Evolutionary conservation across 2,329 filamentous ascomycete genomes (phyloP), one percentile per base, ranked within the genome.

Genomic region (Trichoderma lentiforme): DNA sequence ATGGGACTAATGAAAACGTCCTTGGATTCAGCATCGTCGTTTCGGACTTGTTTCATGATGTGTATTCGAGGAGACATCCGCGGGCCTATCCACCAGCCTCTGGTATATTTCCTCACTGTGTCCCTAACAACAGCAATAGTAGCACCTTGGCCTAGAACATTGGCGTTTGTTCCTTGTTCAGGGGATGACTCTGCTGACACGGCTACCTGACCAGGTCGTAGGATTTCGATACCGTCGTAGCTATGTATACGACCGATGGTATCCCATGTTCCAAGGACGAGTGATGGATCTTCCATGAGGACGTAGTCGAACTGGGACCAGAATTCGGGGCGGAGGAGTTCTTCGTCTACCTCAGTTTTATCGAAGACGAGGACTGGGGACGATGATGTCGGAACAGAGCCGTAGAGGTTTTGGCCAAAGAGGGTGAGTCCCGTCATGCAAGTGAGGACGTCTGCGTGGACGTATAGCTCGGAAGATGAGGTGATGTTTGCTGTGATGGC

Each of bases 361-460:
- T 92, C 90, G 73, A 91, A 88, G 58, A 83, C 74, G 8, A 81
- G 75, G 9, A 83, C 67, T 9, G 77, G 77, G 18, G 75, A 73
- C 21, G 72, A 76, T 3, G 75, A 74, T 43, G 60, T 57, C 73
- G 53, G 82, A 79, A 11, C 80, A 74, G 81, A 75, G 61, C 81
- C 80, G 67, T 74, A 73, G 21, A 80, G 81, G 68, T 87, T 84
- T 74, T 89, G 86, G 21, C 87, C 86, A 75, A 92, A 92, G 66
- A 90, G 87, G 3, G 90, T 91, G 11, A 92, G 86, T 66, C 90
- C 90, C 34, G 90, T 92, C 90, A 92, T 92, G 83, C 90, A 92
- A 63, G 88, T 87, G 12, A 90, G 82, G 14, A 91, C 88, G 76
- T 92, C 90, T 61, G 90, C 88, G 76, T 92, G 90, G 56, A 90